These are phyloP conservation scores for Penstemon newberryi DNA, from an alignment of 257 asterid species.

Conservation along the genomic window DNA sequence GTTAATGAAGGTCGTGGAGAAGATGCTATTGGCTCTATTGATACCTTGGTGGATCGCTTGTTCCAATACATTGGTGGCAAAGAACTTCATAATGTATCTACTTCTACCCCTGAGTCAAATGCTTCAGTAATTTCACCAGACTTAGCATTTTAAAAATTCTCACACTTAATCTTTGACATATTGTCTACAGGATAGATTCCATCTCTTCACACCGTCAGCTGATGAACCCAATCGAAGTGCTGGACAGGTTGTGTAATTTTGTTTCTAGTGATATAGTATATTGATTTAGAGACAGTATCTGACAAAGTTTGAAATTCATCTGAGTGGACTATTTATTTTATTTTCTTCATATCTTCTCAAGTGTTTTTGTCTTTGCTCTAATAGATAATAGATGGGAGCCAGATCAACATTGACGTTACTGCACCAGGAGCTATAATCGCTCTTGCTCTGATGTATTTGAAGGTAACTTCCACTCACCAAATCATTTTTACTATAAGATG, in stretches of 20 bases:
- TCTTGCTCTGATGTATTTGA: constrained; percentile 79
- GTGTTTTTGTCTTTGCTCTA: constrained; percentile 25
- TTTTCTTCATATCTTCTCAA: constrained; percentile 26
- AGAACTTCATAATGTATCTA: constrained; percentile 60
- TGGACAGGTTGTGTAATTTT: constrained; percentile 62
- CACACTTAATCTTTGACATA: constrained; percentile 22
- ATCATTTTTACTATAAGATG: constrained; percentile 9
- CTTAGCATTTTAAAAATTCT: constrained; percentile 30
- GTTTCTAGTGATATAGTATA: constrained; percentile 3
- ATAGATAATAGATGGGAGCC: constrained; percentile 70
- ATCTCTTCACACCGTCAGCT: constrained; percentile 42
- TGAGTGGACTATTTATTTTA: constrained; percentile 13
- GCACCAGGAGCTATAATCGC: constrained; percentile 96
- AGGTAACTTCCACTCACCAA: constrained; percentile 50
- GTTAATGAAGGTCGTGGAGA: constrained; percentile 75
- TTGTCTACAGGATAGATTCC: constrained; percentile 58
- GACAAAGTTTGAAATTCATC: background rate
- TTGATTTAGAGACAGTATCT: constrained; percentile 7
- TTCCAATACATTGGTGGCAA: constrained; percentile 86
- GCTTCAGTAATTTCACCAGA: constrained; percentile 16
- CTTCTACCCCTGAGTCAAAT: constrained; percentile 26
- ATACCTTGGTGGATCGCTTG: constrained; percentile 71
- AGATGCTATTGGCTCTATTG: constrained; percentile 82
- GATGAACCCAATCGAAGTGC: constrained; percentile 70
- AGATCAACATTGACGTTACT: constrained; percentile 83